Conservation (phyloP, 1,139 yeast species). For the Yamadazyma pseudoaaseri region DNA sequence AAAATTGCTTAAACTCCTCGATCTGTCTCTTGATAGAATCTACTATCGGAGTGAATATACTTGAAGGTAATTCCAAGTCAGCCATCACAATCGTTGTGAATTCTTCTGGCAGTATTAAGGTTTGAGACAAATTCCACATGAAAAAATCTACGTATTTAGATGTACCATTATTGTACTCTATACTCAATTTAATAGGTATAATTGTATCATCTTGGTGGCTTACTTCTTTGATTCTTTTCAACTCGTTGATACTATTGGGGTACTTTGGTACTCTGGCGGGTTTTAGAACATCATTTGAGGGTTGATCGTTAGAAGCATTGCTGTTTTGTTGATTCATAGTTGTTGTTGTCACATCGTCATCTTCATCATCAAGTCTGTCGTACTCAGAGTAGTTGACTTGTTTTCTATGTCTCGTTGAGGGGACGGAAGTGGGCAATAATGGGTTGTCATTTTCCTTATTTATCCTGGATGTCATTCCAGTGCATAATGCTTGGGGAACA, state of each 20-base stretch:
- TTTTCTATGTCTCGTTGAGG: conserved; percentile 72
- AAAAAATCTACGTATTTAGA: conserved; percentile 73
- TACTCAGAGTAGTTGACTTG: conserved; percentile 83
- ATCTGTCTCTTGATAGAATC: conserved; percentile 76
- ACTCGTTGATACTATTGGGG: conserved; percentile 25
- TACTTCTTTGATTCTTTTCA: conserved; percentile 25
- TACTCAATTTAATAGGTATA: conserved; percentile 75
- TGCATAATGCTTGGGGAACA: conserved; percentile 72
- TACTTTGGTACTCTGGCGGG: conserved; percentile 35
- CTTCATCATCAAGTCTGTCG: conserved; percentile 61
- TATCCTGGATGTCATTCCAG: conserved; percentile 67
- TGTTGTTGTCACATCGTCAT: conserved; percentile 50
- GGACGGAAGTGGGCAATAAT: conserved; percentile 63
- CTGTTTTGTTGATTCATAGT: conserved; percentile 21
- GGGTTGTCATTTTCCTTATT: conserved; percentile 61
- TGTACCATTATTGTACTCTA: conserved; percentile 65
- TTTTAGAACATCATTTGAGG: conserved; percentile 27
- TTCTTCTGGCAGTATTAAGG: conserved; percentile 75
- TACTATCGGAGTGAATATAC: conserved; percentile 64
- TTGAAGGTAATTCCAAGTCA: conserved; percentile 76
- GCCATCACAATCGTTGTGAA: conserved; percentile 78
- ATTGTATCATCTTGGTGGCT: conserved; percentile 41
- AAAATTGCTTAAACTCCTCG: conserved; percentile 60
- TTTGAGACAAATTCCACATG: conserved; percentile 87
- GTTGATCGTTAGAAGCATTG: conserved; percentile 24